Evolutionary conservation across 192 early-diverging fungal genomes (phyloP), one percentile per base, ranked within the genome.

Genomic region (Mortierella antarctica): DNA sequence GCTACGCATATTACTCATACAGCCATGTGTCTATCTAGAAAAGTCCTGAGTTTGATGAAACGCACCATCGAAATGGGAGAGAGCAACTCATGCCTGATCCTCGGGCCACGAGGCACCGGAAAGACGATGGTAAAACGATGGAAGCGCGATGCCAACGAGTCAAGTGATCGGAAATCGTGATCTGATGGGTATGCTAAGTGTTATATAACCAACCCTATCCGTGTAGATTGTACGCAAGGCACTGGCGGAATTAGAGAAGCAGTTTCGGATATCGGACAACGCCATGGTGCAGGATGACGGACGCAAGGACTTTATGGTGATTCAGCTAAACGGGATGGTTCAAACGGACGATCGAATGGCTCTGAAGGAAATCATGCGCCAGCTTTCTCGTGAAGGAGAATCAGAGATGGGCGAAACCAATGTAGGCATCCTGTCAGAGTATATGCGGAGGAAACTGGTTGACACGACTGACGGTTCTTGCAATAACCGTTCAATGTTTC

Each of bases 321-420:
- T 98, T 5, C 74, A 86, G 15, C 87, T 97, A 12, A 94, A 91
- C 65, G 96, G 95, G 0, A 83, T 94, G 9, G 85, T 90, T 3
- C 96, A 97, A 53, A 95, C 93, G 7, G 92, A 88, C 50, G 96
- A 99, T 76, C 84, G 86, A 17, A 73, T 93, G 31, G 96, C 96
- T 7, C 70, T 97, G 39, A 87, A 88, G 53, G 93, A 96, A 59
- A 96, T 99, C 74, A 88, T 92, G 8, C 87, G 92, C 6, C 95
- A 98, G 69, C 85, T 98, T 2, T 80, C 85, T 9, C 56, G 85
- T 7, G 87, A 92, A 70, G 87, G 87, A 18, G 83, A 91, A 53
- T 80, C 85, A 50, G 88, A 89, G 57, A 83, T 85, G 44, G 82
- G 81, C 56, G 65, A 79, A 50, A 67, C 83, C 17, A 75, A 82